These are phyloP conservation scores for Colletotrichum falcatum DNA, from an alignment of 2,329 filamentous ascomycete species.

Conservation along the genomic window DNA sequence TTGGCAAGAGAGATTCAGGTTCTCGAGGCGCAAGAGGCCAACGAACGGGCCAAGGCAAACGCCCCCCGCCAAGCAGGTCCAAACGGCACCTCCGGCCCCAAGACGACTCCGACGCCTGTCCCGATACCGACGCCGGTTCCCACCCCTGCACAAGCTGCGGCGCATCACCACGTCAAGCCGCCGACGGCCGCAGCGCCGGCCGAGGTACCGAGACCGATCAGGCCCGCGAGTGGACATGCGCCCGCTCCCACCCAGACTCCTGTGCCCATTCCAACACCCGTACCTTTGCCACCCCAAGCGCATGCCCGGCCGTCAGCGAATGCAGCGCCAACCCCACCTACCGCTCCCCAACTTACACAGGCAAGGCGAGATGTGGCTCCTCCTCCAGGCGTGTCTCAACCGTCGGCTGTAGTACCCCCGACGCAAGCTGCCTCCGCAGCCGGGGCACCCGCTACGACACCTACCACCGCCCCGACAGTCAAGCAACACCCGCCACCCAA, in stretches of 20 bases:
- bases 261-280: slow-evolving; percentile 34
- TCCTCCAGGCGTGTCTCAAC: slow-evolving; percentile 25
- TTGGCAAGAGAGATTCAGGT: slow-evolving; percentile 76
- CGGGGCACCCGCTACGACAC: slow-evolving; percentile 23
- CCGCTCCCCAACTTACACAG: slow-evolving; percentile 1
- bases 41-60: slow-evolving; percentile 38
- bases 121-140: slow-evolving; percentile 22
- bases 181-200: slow-evolving; percentile 13
- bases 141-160: slow-evolving; percentile 4
- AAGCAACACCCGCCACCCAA: slow-evolving; percentile 52
- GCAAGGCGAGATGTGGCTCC: slow-evolving; percentile 34
- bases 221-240: slow-evolving; percentile 44
- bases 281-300: slow-evolving; percentile 32
- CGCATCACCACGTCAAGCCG: slow-evolving; percentile 27
- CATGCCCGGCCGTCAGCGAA: slow-evolving; percentile 11
- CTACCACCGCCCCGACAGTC: slow-evolving; percentile 42
- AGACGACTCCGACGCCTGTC: slow-evolving; percentile 30
- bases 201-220: slow-evolving; percentile 29
- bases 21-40: slow-evolving; percentile 65
- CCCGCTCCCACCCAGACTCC: slow-evolving; percentile 43
- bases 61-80: slow-evolving; percentile 14
- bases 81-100: slow-evolving; percentile 7
- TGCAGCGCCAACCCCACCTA: slow-evolving; percentile 7
- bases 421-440: slow-evolving; percentile 18
- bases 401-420: slow-evolving; percentile 26